Evolutionary conservation across 441 rosid genomes (phyloP), one percentile per base, ranked within the genome.

Genomic region (Erodium moschatum): DNA sequence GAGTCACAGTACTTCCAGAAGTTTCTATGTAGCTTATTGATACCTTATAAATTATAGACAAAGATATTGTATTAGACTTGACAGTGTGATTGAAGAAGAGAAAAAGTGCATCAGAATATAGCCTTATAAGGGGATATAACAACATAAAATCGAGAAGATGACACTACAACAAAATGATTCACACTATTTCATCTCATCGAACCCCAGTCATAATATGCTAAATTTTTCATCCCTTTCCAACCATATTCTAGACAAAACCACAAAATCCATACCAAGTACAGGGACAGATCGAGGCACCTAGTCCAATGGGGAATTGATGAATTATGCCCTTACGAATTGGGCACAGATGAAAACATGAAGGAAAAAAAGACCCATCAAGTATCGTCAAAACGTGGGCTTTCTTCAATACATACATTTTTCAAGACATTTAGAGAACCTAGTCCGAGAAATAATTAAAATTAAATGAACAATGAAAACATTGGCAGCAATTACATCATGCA

Each of bases 11-110:
- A 84, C 97, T 89, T 86, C 90, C 97, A 78, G 97, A 96, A 70
- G 90, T 94, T 83, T 94, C 99, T 61, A 94, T 83, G 69, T 94
- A 94, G 77, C 92, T 86, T 80, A 91, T 91, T n/a, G 70, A 75
- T 67, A 91, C 86, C 99, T 89, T 8, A 40, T 19, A 67, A 67
- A 70, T 70, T 54, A 61, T 31, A 56, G 58, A 10, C 35, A 24
- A 40, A 35, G 8, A 75, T 40, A 58, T 19, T 52, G 10, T 15
- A 62, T 58, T 69, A 56, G 62, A 68, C 69, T 35, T 67, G 46
- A 65, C 5, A n/a, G 12, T 12, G 4, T 58, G 64, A 58, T 58
- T 1, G 12, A 10, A 58, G 12, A 58, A 19, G 31, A 8, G 5
- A 19, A 24, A 0, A 24, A 24, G 2, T 24, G 27, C 27, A 24